Evolutionary conservation across 106 monocot genomes (phyloP).

Genomic region (Phalaenopsis aphrodite): DNA sequence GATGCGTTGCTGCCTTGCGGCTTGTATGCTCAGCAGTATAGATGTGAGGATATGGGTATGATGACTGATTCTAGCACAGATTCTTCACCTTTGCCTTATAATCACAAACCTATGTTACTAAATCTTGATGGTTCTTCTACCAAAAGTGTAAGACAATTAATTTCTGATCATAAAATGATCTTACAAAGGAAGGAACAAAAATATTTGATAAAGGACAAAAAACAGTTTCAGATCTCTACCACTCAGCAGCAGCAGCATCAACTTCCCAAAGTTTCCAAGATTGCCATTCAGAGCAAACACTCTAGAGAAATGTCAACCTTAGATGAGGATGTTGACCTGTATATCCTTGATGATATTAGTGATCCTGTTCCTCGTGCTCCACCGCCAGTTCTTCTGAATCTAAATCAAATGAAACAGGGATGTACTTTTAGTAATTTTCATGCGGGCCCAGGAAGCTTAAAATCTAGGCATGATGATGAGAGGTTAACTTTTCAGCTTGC

Average conservation of each 20-base stretch:
- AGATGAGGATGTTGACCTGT: slow-evolving; percentile 51
- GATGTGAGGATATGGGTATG: slow-evolving; percentile 18
- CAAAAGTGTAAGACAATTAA: neutral
- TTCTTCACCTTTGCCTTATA: slow-evolving; percentile 43
- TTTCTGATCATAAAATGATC: slow-evolving; percentile 16
- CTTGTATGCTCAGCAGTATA: slow-evolving; percentile 15
- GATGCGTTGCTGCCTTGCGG: slow-evolving; percentile 17
- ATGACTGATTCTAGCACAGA: slow-evolving; percentile 49
- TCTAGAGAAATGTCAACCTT: slow-evolving; percentile 9
- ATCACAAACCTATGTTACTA: slow-evolving; percentile 19
- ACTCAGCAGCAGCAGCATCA: slow-evolving; percentile 8
- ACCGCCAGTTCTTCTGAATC: slow-evolving; percentile 3
- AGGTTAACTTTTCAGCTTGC: slow-evolving; percentile 60
- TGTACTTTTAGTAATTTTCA: slow-evolving; percentile 14
- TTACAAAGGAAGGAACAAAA: slow-evolving; percentile 16
- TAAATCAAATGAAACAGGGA: slow-evolving; percentile 6
- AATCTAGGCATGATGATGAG: slow-evolving; percentile 45
- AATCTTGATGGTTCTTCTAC: slow-evolving; percentile 13
- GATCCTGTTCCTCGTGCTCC: slow-evolving; percentile 7
- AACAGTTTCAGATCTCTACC: slow-evolving; percentile 10
- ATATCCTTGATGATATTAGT: slow-evolving; percentile 60
- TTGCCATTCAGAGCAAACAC: slow-evolving; percentile 7
- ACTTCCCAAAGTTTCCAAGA: slow-evolving; percentile 8
- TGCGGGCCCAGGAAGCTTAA: slow-evolving; percentile 19
- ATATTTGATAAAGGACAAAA: slow-evolving; percentile 12